Evolutionary conservation across 1,284 basidiomycete genomes (phyloP).

Genomic region (Coniophora puteana): DNA sequence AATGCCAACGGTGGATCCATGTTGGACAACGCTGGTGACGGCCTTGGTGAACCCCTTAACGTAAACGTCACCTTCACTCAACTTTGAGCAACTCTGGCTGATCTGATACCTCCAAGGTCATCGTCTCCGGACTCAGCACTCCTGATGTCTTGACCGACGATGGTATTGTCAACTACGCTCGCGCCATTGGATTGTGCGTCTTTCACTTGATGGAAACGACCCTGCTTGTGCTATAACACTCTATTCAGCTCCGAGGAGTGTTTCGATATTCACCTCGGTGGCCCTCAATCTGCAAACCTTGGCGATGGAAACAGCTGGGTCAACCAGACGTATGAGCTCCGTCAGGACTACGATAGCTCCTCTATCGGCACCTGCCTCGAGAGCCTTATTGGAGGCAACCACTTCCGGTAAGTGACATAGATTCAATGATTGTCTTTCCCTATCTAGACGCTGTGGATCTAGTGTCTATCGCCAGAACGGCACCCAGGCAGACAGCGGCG

Average conservation of each 20-base stretch:
- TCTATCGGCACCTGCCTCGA: slow-evolving; percentile 58
- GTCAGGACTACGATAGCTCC: slow-evolving; percentile 52
- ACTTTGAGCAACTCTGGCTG: slow-evolving; percentile 12
- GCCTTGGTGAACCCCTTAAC: slow-evolving; percentile 59
- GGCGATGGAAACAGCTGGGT: slow-evolving; percentile 58
- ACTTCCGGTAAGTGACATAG: slow-evolving; percentile 45
- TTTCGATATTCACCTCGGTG: slow-evolving; percentile 57
- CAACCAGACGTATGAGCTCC: slow-evolving; percentile 51
- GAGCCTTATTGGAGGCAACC: slow-evolving; percentile 61
- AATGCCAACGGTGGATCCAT: slow-evolving; percentile 45
- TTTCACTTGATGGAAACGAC: not conserved
- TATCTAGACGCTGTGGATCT: not conserved
- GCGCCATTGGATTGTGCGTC: slow-evolving; percentile 56
- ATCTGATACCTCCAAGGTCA: slow-evolving; percentile 36
- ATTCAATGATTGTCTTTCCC: not conserved
- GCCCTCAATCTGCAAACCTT: slow-evolving; percentile 54
- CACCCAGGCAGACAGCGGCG: slow-evolving; percentile 46
- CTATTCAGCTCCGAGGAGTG: slow-evolving; percentile 58
- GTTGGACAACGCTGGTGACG: slow-evolving; percentile 43
- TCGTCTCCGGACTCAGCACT: slow-evolving; percentile 54
- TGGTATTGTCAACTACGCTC: slow-evolving; percentile 58
- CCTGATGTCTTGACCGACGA: slow-evolving; percentile 48
- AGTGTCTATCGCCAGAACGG: slow-evolving; percentile 63
- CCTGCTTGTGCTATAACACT: slow-evolving; percentile 1
- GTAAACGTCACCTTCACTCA: slow-evolving; percentile 25